These are phyloP conservation scores for Hericium coralloides DNA, from an alignment of 768 basidiomycete species.

Conservation along the genomic window DNA sequence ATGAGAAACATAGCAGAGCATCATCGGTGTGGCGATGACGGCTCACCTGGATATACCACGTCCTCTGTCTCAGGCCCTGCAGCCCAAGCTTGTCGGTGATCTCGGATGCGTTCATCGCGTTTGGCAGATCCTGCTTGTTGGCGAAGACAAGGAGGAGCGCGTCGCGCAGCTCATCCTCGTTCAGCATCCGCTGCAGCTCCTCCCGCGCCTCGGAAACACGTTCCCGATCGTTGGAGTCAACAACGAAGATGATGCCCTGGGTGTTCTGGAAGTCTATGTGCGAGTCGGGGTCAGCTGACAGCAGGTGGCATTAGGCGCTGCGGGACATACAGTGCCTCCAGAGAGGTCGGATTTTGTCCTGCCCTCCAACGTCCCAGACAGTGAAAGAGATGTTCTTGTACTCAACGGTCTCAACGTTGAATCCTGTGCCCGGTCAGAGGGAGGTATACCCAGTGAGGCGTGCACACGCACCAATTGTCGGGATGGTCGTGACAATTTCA, in stretches of 20 bases:
- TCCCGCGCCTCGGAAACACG: conserved; percentile 98
- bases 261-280: conserved; percentile 98
- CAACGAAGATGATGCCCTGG: conserved; percentile 99
- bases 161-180: conserved; percentile 98
- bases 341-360: conserved; percentile 99
- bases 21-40: conserved; percentile 18
- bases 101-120: conserved; percentile 99
- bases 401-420: conserved; percentile 99
- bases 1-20: too few relatives aligned
- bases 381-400: conserved; percentile 99
- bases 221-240: conserved; percentile 99
- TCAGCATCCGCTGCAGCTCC: conserved; percentile 98
- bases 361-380: conserved; percentile 99
- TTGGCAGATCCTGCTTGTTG: conserved; percentile 99
- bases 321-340: conserved; percentile 97
- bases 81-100: conserved; percentile 99
- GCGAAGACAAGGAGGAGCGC: conserved; percentile 98
- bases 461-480: conserved; percentile 82
- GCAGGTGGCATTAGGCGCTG: conserved; percentile 2
- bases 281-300: conserved; percentile 9
- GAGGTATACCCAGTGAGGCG: conserved; percentile 5
- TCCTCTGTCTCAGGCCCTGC: conserved; percentile 92
- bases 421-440: conserved; percentile 49
- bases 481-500: conserved; percentile 99
- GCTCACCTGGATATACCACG: conserved; percentile 90